These are phyloP conservation scores for Straminergon stramineum DNA, from an alignment of 225 moss, liverwort and hornwort species.

Conservation along the genomic window DNA sequence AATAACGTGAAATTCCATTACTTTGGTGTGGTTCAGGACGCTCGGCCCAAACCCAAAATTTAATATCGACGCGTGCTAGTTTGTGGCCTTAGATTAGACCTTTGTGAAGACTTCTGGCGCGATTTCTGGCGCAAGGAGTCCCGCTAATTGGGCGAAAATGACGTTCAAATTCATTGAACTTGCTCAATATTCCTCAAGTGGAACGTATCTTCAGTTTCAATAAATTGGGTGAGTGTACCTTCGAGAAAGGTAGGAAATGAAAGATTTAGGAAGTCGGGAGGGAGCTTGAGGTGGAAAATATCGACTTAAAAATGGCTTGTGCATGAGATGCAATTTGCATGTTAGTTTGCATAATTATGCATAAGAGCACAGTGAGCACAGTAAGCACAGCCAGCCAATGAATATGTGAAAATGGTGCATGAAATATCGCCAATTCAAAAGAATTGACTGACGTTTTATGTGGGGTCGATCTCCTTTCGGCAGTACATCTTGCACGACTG, in stretches of 20 bases:
- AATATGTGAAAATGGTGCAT: background rate
- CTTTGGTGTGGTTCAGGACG: background rate
- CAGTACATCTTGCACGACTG: conserved; percentile 25
- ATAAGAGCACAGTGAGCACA: background rate
- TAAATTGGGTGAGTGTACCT: background rate
- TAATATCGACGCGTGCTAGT: background rate
- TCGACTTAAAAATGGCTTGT: background rate
- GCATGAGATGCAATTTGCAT: too few relatives aligned
- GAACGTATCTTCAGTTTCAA: too few relatives aligned
- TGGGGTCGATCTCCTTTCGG: background rate
- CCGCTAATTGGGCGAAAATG: background rate
- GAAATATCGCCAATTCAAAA: background rate
- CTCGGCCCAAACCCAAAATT: accelerated
- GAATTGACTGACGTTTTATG: background rate
- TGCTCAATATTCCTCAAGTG: background rate
- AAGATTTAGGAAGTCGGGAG: background rate
- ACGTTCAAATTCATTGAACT: background rate
- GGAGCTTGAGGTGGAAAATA: too few relatives aligned
- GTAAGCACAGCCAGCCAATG: background rate
- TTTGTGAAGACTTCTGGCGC: background rate
- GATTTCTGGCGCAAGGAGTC: background rate
- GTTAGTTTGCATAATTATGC: background rate
- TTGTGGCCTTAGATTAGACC: background rate
- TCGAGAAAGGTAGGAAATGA: background rate
- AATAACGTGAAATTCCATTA: background rate